Percentiles rank a stretch among this genome's conserved stretches.
Conservation (phyloP, 805 yeast species). For the Blastobotrys attinorum region DNA sequence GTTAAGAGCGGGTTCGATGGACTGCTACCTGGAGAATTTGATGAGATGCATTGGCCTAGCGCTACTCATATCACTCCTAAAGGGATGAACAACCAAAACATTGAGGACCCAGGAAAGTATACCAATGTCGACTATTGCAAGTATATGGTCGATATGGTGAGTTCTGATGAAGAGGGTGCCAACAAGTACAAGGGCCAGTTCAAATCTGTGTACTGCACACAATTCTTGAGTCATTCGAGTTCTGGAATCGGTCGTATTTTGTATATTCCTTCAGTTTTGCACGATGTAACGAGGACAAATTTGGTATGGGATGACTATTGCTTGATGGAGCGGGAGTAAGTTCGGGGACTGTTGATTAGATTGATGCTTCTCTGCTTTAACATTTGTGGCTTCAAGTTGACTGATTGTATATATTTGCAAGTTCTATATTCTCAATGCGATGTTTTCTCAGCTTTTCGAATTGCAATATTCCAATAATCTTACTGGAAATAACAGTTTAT, state of each 20-base stretch:
- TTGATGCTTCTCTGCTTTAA: too few relatives aligned
- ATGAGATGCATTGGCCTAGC: constrained; percentile 34
- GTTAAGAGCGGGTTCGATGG: constrained; percentile 78
- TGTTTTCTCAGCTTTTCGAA: too few relatives aligned
- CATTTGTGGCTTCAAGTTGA: too few relatives aligned
- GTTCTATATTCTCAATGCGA: too few relatives aligned
- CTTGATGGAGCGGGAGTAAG: constrained; percentile 16
- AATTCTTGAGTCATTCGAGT: constrained; percentile 20
- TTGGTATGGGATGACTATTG: constrained; percentile 24
- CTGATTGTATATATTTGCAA: too few relatives aligned
- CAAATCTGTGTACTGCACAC: constrained; percentile 18
- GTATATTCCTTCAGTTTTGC: constrained; percentile 18
- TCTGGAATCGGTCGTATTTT: constrained; percentile 22
- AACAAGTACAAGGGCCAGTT: constrained; percentile 16
- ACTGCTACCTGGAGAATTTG: constrained; percentile 79
- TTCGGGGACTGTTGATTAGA: too few relatives aligned
- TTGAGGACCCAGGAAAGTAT: constrained; percentile 54
- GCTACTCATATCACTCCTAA: constrained; percentile 34
- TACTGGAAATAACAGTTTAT: too few relatives aligned
- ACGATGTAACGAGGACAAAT: constrained; percentile 10
- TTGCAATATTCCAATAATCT: too few relatives aligned
- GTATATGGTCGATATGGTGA: constrained; percentile 59
- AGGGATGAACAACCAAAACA: constrained; percentile 70
- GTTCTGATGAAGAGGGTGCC: constrained; percentile 32
- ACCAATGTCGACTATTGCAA: constrained; percentile 47